These are phyloP conservation scores for Smittium culicis DNA, from an alignment of 371 early-diverging fungal species.

Conservation along the genomic window DNA sequence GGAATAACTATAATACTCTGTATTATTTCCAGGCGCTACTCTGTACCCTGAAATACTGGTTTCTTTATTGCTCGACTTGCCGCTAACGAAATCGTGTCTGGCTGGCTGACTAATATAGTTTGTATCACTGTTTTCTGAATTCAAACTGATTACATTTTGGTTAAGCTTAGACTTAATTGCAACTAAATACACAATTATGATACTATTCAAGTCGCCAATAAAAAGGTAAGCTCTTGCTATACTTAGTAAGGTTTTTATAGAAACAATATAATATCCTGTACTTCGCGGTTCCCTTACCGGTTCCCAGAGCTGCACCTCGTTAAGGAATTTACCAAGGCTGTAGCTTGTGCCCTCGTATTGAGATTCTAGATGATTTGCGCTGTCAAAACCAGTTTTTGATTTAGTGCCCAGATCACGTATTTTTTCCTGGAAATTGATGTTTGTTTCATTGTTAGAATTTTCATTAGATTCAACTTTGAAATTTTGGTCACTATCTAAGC, in stretches of 20 bases:
- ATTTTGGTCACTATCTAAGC: no score
- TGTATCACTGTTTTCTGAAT: no score
- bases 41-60: no score
- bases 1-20: no score
- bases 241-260: background rate
- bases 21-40: no score
- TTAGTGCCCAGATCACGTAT: background rate
- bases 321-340: no score
- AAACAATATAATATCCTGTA: background rate
- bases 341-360: no score
- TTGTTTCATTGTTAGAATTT: background rate
- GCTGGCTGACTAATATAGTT: no score
- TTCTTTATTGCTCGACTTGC: no score
- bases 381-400: background rate
- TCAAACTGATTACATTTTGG: background rate
- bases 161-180: background rate
- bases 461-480: no score
- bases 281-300: background rate
- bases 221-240: background rate
- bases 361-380: no score
- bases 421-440: background rate
- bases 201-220: constrained; percentile 7
- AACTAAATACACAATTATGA: constrained; percentile 3
- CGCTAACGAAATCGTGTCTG: no score
- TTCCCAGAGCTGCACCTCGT: background rate